Conservation (phyloP, 257 asterid genomes). For the Prunella vulgaris region DNA sequence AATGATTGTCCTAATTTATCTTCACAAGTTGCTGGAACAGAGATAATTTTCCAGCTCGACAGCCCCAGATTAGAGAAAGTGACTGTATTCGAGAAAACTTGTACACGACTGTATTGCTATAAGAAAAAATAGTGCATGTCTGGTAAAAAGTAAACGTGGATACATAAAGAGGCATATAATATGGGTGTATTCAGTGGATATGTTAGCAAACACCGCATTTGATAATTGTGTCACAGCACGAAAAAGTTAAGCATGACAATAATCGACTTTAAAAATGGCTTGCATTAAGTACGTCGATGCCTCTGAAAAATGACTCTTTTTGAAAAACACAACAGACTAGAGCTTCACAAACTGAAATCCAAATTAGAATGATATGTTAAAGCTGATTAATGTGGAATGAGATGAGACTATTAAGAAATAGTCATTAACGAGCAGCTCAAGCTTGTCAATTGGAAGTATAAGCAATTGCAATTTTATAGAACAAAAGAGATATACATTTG, state of each 20-base stretch:
- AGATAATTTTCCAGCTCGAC: conserved; percentile 9
- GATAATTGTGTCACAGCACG: no score
- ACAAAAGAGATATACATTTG: not conserved
- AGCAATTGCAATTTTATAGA: not conserved
- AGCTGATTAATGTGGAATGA: not conserved
- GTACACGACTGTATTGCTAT: no score
- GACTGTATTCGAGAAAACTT: not conserved
- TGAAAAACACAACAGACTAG: not conserved
- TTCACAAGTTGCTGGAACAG: conserved; percentile 6
- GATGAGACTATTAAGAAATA: not conserved
- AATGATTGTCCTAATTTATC: not conserved
- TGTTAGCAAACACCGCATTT: no score
- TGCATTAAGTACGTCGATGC: not conserved
- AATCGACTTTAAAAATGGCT: not conserved
- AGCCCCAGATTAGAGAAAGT: not conserved
- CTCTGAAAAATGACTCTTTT: no score
- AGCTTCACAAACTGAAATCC: not conserved
- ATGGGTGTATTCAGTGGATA: not conserved
- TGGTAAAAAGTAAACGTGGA: not conserved
- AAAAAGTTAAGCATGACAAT: not conserved
- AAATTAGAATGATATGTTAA: not conserved
- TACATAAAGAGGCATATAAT: not conserved
- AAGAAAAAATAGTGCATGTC: not conserved
- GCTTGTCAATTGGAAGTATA: not conserved
- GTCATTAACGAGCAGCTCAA: not conserved